These are phyloP conservation scores for Aureobasidium namibiae DNA, from an alignment of 2,329 filamentous ascomycete genomes.

Conservation along the genomic window DNA sequence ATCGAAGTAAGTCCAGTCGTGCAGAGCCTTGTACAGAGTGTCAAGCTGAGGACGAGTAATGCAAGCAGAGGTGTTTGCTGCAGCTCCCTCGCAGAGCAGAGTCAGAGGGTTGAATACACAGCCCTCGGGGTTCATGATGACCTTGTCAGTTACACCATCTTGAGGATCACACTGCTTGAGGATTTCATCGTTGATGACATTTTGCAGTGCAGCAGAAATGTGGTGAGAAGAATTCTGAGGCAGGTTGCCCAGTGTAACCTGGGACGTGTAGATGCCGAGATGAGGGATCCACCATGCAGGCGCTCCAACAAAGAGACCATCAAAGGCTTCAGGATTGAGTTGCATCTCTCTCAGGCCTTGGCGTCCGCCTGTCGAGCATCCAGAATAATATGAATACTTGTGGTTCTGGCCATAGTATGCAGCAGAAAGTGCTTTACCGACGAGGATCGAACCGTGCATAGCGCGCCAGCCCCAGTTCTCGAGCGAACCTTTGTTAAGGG, in stretches of 20 bases:
- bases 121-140: conserved; percentile 37
- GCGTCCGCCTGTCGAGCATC: conserved; percentile 52
- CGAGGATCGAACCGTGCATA: conserved; percentile 42
- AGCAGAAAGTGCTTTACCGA: conserved; percentile 41
- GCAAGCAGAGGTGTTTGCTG: conserved; percentile 33
- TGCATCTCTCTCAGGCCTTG: conserved; percentile 50
- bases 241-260: conserved; percentile 41
- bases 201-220: conserved; percentile 36
- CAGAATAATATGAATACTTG: conserved; percentile 46
- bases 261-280: conserved; percentile 37
- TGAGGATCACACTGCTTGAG: conserved; percentile 44
- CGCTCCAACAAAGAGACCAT: conserved; percentile 47
- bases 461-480: conserved; percentile 34
- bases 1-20: conserved; percentile 34
- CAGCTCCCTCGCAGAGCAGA: conserved; percentile 29
- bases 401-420: conserved; percentile 40
- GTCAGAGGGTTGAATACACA: conserved; percentile 35
- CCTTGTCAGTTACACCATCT: conserved; percentile 41
- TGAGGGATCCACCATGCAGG: conserved; percentile 45
- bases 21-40: conserved; percentile 35
- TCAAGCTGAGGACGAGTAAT: conserved; percentile 37
- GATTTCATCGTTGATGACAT: conserved; percentile 36
- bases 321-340: conserved; percentile 48
- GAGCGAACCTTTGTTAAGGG: conserved; percentile 28
- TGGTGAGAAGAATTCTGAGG: conserved; percentile 37